Evolutionary conservation across 2,329 filamentous ascomycete species (phyloP).

Genomic region (Ascochyta rabiei): DNA sequence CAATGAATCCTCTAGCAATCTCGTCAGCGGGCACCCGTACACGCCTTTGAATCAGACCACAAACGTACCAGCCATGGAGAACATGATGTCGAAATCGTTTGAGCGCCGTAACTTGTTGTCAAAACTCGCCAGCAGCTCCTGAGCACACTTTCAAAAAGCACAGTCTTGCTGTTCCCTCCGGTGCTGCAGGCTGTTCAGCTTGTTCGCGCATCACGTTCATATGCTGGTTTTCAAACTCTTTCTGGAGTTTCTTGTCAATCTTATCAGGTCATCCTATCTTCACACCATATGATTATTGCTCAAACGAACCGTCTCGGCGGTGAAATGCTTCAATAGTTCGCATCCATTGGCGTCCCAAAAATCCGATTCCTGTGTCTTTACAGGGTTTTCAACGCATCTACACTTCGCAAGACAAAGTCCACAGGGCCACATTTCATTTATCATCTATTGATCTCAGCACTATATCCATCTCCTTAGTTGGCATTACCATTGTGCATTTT

Average conservation of each 20-base stretch:
- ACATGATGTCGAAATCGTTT: conserved; percentile 9
- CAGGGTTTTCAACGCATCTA: not conserved
- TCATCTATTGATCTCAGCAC: not conserved
- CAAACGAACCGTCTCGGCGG: too few species aligned
- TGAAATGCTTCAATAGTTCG: not conserved
- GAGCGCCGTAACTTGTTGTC: conserved; percentile 24
- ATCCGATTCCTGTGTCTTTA: not conserved
- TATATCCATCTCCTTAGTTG: not conserved
- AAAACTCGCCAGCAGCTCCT: conserved; percentile 24
- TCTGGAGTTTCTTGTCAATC: not conserved
- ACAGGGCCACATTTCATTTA: not conserved
- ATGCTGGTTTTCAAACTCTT: not conserved
- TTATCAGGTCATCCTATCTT: not conserved
- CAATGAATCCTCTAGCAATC: not conserved
- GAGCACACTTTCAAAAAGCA: not conserved
- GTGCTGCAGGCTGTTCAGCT: not conserved
- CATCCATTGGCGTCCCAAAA: not conserved
- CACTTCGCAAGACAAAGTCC: not conserved
- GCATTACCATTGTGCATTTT: conserved; percentile 10
- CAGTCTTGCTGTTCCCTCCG: not conserved
- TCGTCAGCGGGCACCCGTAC: conserved; percentile 7
- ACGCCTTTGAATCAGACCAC: conserved; percentile 14
- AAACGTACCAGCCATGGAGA: conserved; percentile 9
- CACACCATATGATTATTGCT: not conserved
- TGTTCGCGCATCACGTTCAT: not conserved